phyloP scores from a whole-genome alignment of 2,329 filamentous ascomycete species.

The Exophiala lecanii-corni region DNA sequence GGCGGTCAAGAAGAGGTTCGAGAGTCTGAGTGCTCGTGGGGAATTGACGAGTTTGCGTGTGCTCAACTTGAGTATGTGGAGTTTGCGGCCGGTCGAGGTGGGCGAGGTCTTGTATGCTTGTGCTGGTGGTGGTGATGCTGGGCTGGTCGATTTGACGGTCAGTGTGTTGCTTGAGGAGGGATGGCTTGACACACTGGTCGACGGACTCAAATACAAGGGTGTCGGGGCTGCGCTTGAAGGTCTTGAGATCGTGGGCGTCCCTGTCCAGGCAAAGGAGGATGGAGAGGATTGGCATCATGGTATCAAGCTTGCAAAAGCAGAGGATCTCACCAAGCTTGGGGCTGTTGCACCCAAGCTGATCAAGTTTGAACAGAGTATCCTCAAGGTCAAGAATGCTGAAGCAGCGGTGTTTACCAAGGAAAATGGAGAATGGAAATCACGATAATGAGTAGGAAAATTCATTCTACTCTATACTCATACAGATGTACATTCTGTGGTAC shows the following conservation, averaged over 20 bases:
- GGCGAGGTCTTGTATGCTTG: conserved; percentile 18
- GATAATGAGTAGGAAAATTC: background rate
- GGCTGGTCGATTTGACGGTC: conserved; percentile 20
- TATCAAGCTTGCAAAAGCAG: conserved; percentile 14
- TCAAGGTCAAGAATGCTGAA: conserved; percentile 22
- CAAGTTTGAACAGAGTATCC: conserved; percentile 23
- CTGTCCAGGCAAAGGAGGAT: conserved; percentile 9
- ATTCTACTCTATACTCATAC: too few relatives aligned
- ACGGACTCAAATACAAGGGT: conserved; percentile 9
- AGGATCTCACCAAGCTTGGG: conserved; percentile 19
- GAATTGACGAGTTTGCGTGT: conserved; percentile 15
- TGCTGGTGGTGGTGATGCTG: conserved; percentile 9
- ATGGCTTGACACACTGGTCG: conserved; percentile 15
- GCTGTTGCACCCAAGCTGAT: conserved; percentile 15
- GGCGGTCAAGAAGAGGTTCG: conserved; percentile 20
- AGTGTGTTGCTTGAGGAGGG: conserved; percentile 21
- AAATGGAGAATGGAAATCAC: conserved; percentile 7
- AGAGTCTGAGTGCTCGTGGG: conserved; percentile 7
- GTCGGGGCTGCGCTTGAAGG: conserved; percentile 16
- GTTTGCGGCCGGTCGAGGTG: conserved; percentile 16
- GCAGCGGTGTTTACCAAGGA: conserved; percentile 19
- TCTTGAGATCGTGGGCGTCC: conserved; percentile 23
- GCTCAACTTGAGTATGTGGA: conserved; percentile 23
- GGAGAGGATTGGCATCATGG: conserved; percentile 18
- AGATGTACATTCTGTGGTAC: too few relatives aligned